Percentiles rank a stretch among this genome's conserved stretches.
These are phyloP conservation scores for Fusarium ambrosium DNA, from an alignment of 2,329 filamentous ascomycete genomes.

Conservation along the genomic window DNA sequence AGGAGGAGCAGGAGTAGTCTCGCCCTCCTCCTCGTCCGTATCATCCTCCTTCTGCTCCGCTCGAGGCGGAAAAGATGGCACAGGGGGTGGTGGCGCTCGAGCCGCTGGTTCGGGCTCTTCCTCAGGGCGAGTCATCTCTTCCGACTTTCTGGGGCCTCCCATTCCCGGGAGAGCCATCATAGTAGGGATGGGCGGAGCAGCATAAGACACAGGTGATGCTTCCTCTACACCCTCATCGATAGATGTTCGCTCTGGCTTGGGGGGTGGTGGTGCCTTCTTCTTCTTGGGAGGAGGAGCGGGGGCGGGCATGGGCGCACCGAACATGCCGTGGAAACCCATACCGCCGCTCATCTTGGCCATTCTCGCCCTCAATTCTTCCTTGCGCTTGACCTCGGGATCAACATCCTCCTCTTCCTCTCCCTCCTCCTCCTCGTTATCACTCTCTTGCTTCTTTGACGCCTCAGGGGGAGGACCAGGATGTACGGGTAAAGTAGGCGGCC, in stretches of 20 bases:
- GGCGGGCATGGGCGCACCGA: conserved; percentile 79
- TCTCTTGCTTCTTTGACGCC: conserved; percentile 60
- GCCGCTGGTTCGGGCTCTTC: conserved; percentile 50
- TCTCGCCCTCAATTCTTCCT: conserved; percentile 89
- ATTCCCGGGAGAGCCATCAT: conserved; percentile 81
- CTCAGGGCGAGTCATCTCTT: conserved; percentile 55
- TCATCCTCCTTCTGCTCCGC: conserved; percentile 40
- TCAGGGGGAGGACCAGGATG: conserved; percentile 39
- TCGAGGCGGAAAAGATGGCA: conserved; percentile 46
- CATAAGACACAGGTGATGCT: conserved; percentile 57
- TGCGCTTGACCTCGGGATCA: conserved; percentile 87
- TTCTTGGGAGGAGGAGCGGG: conserved; percentile 66
- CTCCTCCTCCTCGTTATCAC: conserved; percentile 72
- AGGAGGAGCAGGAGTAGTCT: conserved; percentile 52
- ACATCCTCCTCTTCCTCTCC: conserved; percentile 86
- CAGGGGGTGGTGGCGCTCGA: conserved; percentile 47
- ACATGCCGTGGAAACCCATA: conserved; percentile 97
- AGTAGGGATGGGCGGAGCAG: conserved; percentile 68
- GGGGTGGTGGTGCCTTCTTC: conserved; percentile 60
- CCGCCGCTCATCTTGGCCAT: conserved; percentile 99
- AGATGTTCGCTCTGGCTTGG: conserved; percentile 57
- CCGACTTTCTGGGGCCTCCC: conserved; percentile 67
- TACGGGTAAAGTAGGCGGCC: conserved; percentile 53
- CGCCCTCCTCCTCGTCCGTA: conserved; percentile 52
- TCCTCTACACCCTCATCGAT: conserved; percentile 61